Percentiles rank a stretch among this genome's conserved stretches.
Evolutionary conservation across 495 filamentous ascomycete genomes (phyloP).

Genomic region (Podospora anserina): DNA sequence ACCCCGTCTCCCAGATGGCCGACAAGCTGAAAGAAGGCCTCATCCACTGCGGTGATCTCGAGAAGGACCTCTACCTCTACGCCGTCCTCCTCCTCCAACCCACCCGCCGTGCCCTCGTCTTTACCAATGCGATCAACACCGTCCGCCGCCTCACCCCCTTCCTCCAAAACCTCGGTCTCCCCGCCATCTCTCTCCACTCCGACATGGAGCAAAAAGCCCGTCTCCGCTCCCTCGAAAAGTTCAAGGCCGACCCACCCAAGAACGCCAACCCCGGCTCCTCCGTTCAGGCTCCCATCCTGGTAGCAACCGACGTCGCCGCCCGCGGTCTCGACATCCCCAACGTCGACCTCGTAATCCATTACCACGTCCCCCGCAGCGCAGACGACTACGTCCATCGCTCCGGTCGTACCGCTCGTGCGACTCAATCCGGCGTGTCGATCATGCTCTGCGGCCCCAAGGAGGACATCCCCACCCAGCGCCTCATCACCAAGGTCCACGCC

Average conservation of each 20-base stretch:
- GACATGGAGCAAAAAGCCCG: constrained; percentile 97
- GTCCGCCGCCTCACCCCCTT: constrained; percentile 84
- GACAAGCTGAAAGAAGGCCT: constrained; percentile 81
- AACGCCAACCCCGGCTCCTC: constrained; percentile 40
- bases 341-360: constrained; percentile 85
- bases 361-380: constrained; percentile 88
- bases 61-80: constrained; percentile 97
- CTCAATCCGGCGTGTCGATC: constrained; percentile 71
- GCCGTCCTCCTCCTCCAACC: constrained; percentile 79
- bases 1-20: constrained; percentile 84
- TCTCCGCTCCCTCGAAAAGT: constrained; percentile 85
- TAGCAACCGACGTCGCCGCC: constrained; percentile 96
- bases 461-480: constrained; percentile 73
- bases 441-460: constrained; percentile 90
- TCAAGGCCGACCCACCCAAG: constrained; percentile 51
- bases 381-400: constrained; percentile 95
- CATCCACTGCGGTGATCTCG: constrained; percentile 84
- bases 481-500: constrained; percentile 83
- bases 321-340: constrained; percentile 89
- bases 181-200: constrained; percentile 77
- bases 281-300: constrained; percentile 53
- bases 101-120: constrained; percentile 74
- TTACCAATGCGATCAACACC: constrained; percentile 92
- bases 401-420: constrained; percentile 86
- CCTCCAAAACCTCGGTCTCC: constrained; percentile 76